Evolutionary conservation across 1,284 basidiomycete species (phyloP).

Genomic region (Ganoderma lingzhi): DNA sequence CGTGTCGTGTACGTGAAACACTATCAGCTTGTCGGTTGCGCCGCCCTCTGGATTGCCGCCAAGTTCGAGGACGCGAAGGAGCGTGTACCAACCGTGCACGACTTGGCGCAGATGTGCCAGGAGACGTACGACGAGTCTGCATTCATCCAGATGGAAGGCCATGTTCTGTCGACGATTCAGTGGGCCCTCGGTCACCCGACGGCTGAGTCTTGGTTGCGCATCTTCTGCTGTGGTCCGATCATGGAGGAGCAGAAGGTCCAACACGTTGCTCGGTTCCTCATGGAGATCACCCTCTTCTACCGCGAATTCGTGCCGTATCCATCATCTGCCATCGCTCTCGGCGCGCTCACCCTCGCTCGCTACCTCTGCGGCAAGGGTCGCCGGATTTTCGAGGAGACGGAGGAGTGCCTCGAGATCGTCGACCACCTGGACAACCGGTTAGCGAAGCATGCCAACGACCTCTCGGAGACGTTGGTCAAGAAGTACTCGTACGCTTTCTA

Average conservation of each 20-base stretch:
- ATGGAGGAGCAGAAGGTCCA: slow-evolving; percentile 90
- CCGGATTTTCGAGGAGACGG: slow-evolving; percentile 82
- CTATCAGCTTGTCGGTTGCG: slow-evolving; percentile 98
- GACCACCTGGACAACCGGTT: slow-evolving; percentile 88
- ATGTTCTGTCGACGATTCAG: slow-evolving; percentile 94
- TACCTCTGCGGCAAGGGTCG: slow-evolving; percentile 85
- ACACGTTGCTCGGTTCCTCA: slow-evolving; percentile 95
- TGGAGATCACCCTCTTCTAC: slow-evolving; percentile 98
- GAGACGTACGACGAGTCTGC: slow-evolving; percentile 96
- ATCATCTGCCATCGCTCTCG: slow-evolving; percentile 89
- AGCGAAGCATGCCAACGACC: slow-evolving; percentile 84
- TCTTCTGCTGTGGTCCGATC: slow-evolving; percentile 74
- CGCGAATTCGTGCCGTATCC: slow-evolving; percentile 91
- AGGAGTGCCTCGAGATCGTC: slow-evolving; percentile 80
- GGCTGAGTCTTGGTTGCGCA: slow-evolving; percentile 95
- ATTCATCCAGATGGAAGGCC: slow-evolving; percentile 97
- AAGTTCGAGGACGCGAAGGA: slow-evolving; percentile 99
- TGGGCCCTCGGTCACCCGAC: slow-evolving; percentile 99
- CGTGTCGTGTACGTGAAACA: slow-evolving; percentile 99
- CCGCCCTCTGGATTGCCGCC: slow-evolving; percentile 98
- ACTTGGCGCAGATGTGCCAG: slow-evolving; percentile 94
- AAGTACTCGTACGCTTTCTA: slow-evolving; percentile 98
- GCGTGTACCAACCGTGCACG: slow-evolving; percentile 93
- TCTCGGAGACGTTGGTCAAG: slow-evolving; percentile 94
- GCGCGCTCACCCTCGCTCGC: slow-evolving; percentile 88